A percentile compares a stretch with the other conserved stretches of the same genome.
These are phyloP conservation scores for Pseudogymnoascus sp. DNA, from an alignment of 2,329 filamentous ascomycete species.

Conservation along the genomic window DNA sequence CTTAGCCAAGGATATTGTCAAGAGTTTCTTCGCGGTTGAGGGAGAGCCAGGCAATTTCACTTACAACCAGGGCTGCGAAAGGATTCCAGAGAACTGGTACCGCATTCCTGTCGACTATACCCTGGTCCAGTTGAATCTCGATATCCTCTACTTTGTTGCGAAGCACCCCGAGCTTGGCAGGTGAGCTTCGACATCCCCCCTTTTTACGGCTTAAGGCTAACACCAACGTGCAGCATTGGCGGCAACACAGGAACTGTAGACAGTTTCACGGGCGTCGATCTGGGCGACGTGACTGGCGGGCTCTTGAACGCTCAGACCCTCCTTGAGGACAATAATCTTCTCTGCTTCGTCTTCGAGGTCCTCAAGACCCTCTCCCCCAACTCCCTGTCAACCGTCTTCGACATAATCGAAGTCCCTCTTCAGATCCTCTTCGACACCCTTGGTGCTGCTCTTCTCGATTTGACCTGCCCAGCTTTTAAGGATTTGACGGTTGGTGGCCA, in stretches of 20 bases:
- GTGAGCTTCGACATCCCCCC: not conserved
- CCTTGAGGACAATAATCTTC: constrained; percentile 40
- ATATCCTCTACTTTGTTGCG: constrained; percentile 32
- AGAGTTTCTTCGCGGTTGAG: constrained; percentile 30
- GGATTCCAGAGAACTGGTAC: constrained; percentile 34
- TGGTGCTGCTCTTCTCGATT: constrained; percentile 21
- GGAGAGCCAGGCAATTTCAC: constrained; percentile 34
- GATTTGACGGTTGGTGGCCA: constrained; percentile 17
- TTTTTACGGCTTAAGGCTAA: not conserved
- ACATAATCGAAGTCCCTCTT: constrained; percentile 29
- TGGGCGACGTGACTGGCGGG: constrained; percentile 37
- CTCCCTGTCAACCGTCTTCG: constrained; percentile 32
- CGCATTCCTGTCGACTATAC: constrained; percentile 30
- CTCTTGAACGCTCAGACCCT: constrained; percentile 38
- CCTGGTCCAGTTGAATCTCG: constrained; percentile 35
- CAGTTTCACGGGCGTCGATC: constrained; percentile 41
- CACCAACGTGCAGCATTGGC: constrained; percentile 29
- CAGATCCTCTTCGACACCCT: constrained; percentile 27
- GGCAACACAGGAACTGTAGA: constrained; percentile 46
- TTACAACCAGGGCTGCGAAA: constrained; percentile 24
- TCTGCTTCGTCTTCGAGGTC: constrained; percentile 37
- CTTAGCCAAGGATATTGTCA: constrained; percentile 14
- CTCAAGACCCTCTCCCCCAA: constrained; percentile 36
- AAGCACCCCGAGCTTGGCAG: constrained; percentile 36
- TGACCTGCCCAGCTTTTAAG: constrained; percentile 27